Evolutionary conservation across 768 basidiomycete genomes (phyloP).

Genomic region (Boletus subparvulus): DNA sequence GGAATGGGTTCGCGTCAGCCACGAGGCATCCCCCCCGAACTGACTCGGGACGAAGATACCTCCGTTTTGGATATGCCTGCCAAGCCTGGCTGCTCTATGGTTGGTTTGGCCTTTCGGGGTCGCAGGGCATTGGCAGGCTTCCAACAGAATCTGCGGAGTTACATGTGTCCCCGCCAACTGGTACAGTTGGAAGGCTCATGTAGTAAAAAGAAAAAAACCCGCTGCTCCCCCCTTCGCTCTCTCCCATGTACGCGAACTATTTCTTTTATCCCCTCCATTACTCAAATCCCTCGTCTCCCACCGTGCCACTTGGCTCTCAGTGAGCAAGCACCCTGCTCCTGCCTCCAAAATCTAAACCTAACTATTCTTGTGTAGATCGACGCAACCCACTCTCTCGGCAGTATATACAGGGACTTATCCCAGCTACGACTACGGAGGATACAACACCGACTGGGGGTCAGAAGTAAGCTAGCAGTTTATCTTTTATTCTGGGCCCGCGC

Average conservation of each 20-base stretch:
- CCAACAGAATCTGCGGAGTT: background rate
- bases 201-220: background rate
- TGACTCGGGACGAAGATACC: background rate
- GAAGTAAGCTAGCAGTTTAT: background rate
- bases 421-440: background rate
- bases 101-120: background rate
- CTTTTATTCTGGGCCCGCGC: background rate
- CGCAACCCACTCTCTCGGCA: background rate
- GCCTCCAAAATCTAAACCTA: background rate
- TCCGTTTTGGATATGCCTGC: background rate
- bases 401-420: background rate
- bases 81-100: background rate
- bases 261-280: too few species aligned
- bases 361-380: background rate
- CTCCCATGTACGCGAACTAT: background rate
- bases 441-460: background rate
- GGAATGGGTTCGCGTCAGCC: background rate
- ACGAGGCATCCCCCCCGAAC: background rate
- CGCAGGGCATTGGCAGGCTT: background rate
- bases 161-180: background rate
- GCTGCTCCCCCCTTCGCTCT: too few species aligned
- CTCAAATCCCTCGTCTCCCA: background rate
- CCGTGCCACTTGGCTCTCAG: background rate
- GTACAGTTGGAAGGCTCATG: constrained; percentile 7
- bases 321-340: background rate